Conservation (phyloP, 2,329 filamentous ascomycete genomes). For the Aquanectria penicillioides region DNA sequence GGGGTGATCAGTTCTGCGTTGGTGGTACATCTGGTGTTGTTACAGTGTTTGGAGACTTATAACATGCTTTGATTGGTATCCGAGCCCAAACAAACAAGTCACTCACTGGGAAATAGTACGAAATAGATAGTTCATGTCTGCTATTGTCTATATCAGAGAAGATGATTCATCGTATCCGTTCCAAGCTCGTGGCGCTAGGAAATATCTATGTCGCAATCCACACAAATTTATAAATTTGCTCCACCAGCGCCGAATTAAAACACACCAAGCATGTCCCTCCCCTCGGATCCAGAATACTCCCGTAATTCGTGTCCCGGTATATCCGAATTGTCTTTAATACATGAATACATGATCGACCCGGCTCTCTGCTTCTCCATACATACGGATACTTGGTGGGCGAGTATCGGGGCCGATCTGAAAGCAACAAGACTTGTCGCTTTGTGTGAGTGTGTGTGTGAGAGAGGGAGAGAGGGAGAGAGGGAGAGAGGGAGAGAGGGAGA, state of each 20-base stretch:
- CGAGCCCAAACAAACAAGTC: background rate
- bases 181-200: background rate
- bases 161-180: slow-evolving; percentile 6
- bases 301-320: slow-evolving; percentile 15
- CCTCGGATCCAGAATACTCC: slow-evolving; percentile 18
- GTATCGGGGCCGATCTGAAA: background rate
- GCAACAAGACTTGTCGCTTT: background rate
- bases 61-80: slow-evolving; percentile 21
- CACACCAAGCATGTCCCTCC: slow-evolving; percentile 11
- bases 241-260: slow-evolving; percentile 33
- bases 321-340: slow-evolving; percentile 23
- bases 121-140: background rate
- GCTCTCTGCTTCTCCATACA: too few species aligned
- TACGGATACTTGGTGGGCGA: too few species aligned
- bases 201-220: slow-evolving; percentile 16
- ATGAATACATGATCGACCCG: slow-evolving; percentile 14
- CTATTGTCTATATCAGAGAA: background rate
- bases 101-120: background rate
- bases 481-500: too few species aligned
- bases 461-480: too few species aligned
- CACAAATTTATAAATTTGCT: slow-evolving; percentile 19
- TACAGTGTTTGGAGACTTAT: slow-evolving; percentile 66
- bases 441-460: background rate
- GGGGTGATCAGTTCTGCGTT: slow-evolving; percentile 72
- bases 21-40: slow-evolving; percentile 73